Evolutionary conservation across 2,329 filamentous ascomycete genomes (phyloP).

Genomic region (Fusarium robinianum): DNA sequence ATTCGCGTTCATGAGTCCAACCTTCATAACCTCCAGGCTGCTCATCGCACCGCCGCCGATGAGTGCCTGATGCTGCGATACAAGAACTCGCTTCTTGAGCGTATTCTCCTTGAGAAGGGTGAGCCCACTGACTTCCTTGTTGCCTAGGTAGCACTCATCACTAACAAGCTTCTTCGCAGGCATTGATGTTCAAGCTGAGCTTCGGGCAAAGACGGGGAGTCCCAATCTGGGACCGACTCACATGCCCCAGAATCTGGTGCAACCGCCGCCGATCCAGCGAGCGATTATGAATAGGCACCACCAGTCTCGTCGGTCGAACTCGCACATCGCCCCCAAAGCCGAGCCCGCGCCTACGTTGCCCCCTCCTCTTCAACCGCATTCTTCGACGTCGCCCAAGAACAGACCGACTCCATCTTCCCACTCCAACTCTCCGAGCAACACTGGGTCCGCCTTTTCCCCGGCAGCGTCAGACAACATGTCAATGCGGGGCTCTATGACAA

Average conservation of each 20-base stretch:
- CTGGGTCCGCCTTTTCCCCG: constrained; percentile 50
- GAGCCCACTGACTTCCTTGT: constrained; percentile 20
- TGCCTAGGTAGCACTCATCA: neutral
- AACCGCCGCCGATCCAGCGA: constrained; percentile 77
- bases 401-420: constrained; percentile 85
- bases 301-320: constrained; percentile 70
- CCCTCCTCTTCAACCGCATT: constrained; percentile 52
- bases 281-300: constrained; percentile 83
- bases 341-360: constrained; percentile 58
- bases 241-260: constrained; percentile 69
- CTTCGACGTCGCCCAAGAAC: constrained; percentile 67
- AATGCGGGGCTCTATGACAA: constrained; percentile 48
- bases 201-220: constrained; percentile 89
- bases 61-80: constrained; percentile 98
- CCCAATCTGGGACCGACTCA: constrained; percentile 75
- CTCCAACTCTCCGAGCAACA: constrained; percentile 59
- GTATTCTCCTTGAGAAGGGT: constrained; percentile 97
- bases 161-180: constrained; percentile 56
- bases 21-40: constrained; percentile 88
- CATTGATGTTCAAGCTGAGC: constrained; percentile 95
- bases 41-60: constrained; percentile 90
- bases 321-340: constrained; percentile 75
- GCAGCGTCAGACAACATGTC: constrained; percentile 54
- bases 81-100: constrained; percentile 95
- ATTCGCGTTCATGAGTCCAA: constrained; percentile 97